Evolutionary conservation across 257 asterid species (phyloP), one percentile per base, ranked within the genome.

Genomic region (Haberlea rhodopensis): DNA sequence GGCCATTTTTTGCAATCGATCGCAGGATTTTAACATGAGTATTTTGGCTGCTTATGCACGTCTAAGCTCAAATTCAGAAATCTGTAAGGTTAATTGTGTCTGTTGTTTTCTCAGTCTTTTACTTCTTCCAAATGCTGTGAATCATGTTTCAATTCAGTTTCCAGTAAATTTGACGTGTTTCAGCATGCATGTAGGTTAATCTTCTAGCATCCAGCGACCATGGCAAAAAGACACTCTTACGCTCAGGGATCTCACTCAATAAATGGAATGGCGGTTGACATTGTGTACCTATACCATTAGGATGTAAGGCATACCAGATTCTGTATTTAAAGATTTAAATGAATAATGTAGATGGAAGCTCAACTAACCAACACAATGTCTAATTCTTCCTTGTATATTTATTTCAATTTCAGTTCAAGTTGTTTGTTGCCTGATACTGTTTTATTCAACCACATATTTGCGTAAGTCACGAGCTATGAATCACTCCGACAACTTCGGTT

Each of bases 11-110:
- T 57, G 21, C 46, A 68, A 57, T 72, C 68, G 81, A 29, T 75
- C 53, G 22, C 84, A 91, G 98, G 96, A 88, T 70, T 91, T 91
- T 73, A 84, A 75, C 84, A 73, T 88, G 89, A 88, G 98, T 62
- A 63, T 91, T 66, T 83, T 91, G 85, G 98, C 95, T 20, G 90
- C 95, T 51, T 91, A 86, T 68, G 62, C 79, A 65, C 91, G 89
- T 62, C 96, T 96, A 67, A 84, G 84, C 83, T 84, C 96, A 62
- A 79, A 80, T 66, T 83, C 91, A 9, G 91, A 91, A 82, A 91
- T 91, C 55, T 94, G 88, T 1, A 91, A 91, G 98, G 97, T 88
- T 31, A 19, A 31, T 10, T 51, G n/a, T n/a, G 26, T 60, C 57
- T 65, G 24, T 11, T n/a, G 58, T 57, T 53, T n/a, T 18, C 31